Evolutionary conservation across 1,284 basidiomycete genomes (phyloP).

Genomic region (Anthracocystis walkeri): DNA sequence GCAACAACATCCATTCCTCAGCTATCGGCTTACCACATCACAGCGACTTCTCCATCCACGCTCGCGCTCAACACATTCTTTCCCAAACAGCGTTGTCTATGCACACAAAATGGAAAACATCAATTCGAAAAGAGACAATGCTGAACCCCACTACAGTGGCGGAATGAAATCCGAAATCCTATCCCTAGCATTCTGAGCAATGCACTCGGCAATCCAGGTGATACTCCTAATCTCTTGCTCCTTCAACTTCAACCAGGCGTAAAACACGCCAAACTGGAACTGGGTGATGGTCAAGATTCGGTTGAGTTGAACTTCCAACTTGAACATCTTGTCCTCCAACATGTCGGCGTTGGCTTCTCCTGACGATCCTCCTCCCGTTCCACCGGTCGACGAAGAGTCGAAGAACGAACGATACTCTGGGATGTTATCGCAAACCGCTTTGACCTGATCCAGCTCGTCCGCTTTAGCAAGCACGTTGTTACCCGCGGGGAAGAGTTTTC

Average conservation of each 20-base stretch:
- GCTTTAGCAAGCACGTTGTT: slow-evolving; percentile 93
- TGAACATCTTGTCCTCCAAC: slow-evolving; percentile 96
- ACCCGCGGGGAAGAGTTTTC: slow-evolving; percentile 92
- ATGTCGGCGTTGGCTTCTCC: slow-evolving; percentile 72
- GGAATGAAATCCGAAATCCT: slow-evolving; percentile 51
- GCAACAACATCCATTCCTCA: too few species aligned
- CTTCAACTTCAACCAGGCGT: slow-evolving; percentile 76
- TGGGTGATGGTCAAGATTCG: slow-evolving; percentile 67
- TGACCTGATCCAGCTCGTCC: slow-evolving; percentile 94
- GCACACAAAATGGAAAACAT: background rate
- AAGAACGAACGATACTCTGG: slow-evolving; percentile 93
- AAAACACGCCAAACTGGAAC: slow-evolving; percentile 67
- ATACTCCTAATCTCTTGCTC: slow-evolving; percentile 98
- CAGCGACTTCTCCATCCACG: too few species aligned
- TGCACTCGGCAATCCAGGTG: slow-evolving; percentile 91
- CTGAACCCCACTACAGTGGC: slow-evolving; percentile 11
- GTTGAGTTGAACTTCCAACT: slow-evolving; percentile 81
- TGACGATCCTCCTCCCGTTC: slow-evolving; percentile 14
- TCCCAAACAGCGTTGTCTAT: background rate
- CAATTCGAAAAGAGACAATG: background rate
- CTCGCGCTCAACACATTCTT: too few species aligned
- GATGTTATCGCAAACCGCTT: slow-evolving; percentile 85
- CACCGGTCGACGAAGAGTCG: slow-evolving; percentile 69
- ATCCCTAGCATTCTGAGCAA: slow-evolving; percentile 64
- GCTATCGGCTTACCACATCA: too few species aligned